A percentile compares a stretch with the other conserved stretches of the same genome.
These are phyloP conservation scores for Phytophthora crassamura DNA, from an alignment of 352 stramenopile species.

Conservation along the genomic window DNA sequence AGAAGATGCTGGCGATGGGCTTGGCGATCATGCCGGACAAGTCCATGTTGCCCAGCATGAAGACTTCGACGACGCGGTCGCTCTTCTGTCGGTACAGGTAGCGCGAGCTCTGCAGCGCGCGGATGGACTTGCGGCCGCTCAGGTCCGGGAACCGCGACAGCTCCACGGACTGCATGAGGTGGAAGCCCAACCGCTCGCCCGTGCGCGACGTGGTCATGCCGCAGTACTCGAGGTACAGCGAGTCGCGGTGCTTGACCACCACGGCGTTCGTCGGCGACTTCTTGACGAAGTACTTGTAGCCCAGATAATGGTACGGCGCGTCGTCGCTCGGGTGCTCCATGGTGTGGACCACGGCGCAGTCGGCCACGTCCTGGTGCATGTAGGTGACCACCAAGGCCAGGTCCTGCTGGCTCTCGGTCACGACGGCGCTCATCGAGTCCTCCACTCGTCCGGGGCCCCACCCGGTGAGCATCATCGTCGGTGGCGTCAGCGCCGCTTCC, in stretches of 20 bases:
- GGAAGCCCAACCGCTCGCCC: slow-evolving; percentile 49
- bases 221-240: slow-evolving; percentile 51
- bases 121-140: slow-evolving; percentile 48
- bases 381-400: slow-evolving; percentile 59
- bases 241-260: slow-evolving; percentile 42
- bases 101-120: slow-evolving; percentile 49
- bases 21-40: slow-evolving; percentile 44
- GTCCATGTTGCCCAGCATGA: slow-evolving; percentile 50
- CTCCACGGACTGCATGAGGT: slow-evolving; percentile 52
- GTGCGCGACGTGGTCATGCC: slow-evolving; percentile 40
- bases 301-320: slow-evolving; percentile 53
- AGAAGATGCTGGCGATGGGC: slow-evolving; percentile 46
- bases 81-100: slow-evolving; percentile 63
- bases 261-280: slow-evolving; percentile 36
- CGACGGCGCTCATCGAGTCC: slow-evolving; percentile 57
- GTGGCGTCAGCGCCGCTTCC: slow-evolving; percentile 25
- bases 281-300: slow-evolving; percentile 71
- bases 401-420: slow-evolving; percentile 54
- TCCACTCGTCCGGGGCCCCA: slow-evolving; percentile 48
- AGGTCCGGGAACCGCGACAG: slow-evolving; percentile 50
- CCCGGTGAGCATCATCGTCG: slow-evolving; percentile 43
- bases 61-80: slow-evolving; percentile 56
- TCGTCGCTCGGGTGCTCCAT: slow-evolving; percentile 57
- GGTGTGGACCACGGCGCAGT: slow-evolving; percentile 57
- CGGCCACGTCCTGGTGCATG: slow-evolving; percentile 61